Conservation (phyloP, 2,329 filamentous ascomycete genomes). For the Pestalotiopsis sp. region DNA sequence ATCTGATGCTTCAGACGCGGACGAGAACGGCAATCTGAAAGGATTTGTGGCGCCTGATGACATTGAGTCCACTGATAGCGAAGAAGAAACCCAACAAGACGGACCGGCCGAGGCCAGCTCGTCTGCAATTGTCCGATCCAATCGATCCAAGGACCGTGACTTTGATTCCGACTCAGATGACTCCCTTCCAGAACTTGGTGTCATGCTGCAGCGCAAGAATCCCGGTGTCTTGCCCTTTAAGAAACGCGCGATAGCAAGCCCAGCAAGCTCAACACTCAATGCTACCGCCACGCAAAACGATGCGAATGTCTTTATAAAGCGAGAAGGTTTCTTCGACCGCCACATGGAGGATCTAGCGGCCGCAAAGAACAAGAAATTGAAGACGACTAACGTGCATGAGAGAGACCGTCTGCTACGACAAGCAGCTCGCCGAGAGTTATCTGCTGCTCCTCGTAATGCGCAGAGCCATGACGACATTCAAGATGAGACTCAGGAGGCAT, state of each 20-base stretch:
- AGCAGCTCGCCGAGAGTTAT: neutral
- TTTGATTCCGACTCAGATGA: neutral
- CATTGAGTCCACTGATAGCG: neutral
- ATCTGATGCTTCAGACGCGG: constrained; percentile 18
- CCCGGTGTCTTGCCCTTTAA: neutral
- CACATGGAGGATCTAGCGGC: neutral
- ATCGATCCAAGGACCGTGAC: neutral
- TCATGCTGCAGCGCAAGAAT: neutral
- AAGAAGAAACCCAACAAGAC: neutral
- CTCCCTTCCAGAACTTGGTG: neutral
- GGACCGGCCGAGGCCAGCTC: neutral
- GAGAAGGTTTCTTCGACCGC: neutral
- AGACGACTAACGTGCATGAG: neutral
- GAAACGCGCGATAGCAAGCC: neutral
- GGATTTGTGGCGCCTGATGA: constrained; percentile 11
- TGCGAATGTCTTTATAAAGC: neutral
- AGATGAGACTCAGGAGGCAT: constrained; percentile 7
- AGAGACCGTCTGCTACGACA: neutral
- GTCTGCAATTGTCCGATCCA: neutral
- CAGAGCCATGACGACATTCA: constrained; percentile 11
- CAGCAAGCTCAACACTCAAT: constrained; percentile 12
- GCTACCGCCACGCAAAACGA: neutral
- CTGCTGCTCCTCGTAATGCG: neutral
- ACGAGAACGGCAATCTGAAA: constrained; percentile 12
- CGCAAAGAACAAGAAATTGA: neutral